Percentiles rank a stretch among this genome's conserved stretches.
Conservation (phyloP, 495 filamentous ascomycete species). For the Rostrohypoxylon terebratum region DNA sequence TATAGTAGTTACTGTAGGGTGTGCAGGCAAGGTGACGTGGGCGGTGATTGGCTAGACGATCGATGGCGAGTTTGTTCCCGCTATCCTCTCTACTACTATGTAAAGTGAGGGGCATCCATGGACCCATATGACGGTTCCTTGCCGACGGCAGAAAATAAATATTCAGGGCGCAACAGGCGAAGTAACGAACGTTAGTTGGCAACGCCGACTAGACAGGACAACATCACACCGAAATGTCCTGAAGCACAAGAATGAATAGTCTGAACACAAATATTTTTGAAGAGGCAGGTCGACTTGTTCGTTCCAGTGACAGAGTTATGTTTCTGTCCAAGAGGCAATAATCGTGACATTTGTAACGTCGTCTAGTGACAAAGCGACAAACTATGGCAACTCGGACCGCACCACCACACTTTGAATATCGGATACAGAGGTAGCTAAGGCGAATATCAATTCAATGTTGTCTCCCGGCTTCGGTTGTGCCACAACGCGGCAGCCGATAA, state of each 20-base stretch:
- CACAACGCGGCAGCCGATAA: constrained; percentile 23
- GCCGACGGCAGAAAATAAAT: constrained; percentile 28
- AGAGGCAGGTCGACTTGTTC: too few species aligned
- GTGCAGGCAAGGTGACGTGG: constrained; percentile 14
- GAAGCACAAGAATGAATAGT: neutral
- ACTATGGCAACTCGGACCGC: constrained; percentile 15
- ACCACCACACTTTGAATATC: constrained; percentile 8
- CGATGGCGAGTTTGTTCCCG: constrained; percentile 26
- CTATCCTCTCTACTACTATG: constrained; percentile 5
- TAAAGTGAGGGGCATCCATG: constrained; percentile 33
- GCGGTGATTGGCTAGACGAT: constrained; percentile 25
- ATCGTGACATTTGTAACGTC: neutral
- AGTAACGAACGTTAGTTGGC: neutral
- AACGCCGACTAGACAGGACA: neutral
- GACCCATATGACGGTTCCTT: constrained; percentile 35
- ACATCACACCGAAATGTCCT: neutral
- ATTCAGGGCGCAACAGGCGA: constrained; percentile 12
- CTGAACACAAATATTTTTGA: too few species aligned
- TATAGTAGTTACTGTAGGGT: constrained; percentile 11
- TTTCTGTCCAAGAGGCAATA: constrained; percentile 13
- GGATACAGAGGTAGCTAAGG: constrained; percentile 8
- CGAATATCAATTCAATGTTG: constrained; percentile 21
- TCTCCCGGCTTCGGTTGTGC: constrained; percentile 36
- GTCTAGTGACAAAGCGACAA: neutral
- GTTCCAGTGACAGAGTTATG: neutral